These are phyloP conservation scores for Corynespora cassiicola DNA, from an alignment of 2,329 filamentous ascomycete species.

Conservation along the genomic window DNA sequence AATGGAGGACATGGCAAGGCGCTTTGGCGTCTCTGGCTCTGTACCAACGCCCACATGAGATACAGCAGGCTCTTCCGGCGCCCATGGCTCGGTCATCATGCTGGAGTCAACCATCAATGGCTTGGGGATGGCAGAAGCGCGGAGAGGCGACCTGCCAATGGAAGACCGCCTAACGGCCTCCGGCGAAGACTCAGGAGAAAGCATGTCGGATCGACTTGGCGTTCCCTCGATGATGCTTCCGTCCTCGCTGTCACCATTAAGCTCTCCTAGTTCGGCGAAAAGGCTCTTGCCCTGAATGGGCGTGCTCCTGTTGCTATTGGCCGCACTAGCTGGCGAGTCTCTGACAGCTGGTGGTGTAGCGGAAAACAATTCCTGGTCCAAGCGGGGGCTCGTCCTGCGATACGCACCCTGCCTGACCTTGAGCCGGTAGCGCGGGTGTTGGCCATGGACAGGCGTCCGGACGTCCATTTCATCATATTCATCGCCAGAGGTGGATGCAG, in stretches of 20 bases:
- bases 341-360: slow-evolving; percentile 66
- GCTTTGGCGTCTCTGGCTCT: slow-evolving; percentile 3
- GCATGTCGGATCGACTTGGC: slow-evolving; percentile 39
- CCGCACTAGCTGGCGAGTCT: slow-evolving; percentile 59
- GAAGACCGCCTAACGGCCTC: slow-evolving; percentile 30
- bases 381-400: slow-evolving; percentile 61
- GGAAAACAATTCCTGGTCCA: slow-evolving; percentile 63
- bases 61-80: slow-evolving; percentile 37
- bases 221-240: slow-evolving; percentile 42
- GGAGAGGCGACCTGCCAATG: slow-evolving; percentile 28
- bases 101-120: slow-evolving; percentile 64
- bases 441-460: slow-evolving; percentile 68
- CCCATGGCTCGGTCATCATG: slow-evolving; percentile 69
- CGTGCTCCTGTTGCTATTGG: slow-evolving; percentile 52
- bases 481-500: slow-evolving; percentile 83
- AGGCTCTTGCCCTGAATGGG: slow-evolving; percentile 75
- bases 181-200: slow-evolving; percentile 40
- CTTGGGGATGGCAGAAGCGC: slow-evolving; percentile 23
- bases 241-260: slow-evolving; percentile 74
- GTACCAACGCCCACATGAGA: slow-evolving; percentile 12
- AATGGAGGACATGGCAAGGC: slow-evolving; percentile 30
- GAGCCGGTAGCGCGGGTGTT: slow-evolving; percentile 74
- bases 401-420: slow-evolving; percentile 70
- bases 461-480: slow-evolving; percentile 71
- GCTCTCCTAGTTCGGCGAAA: slow-evolving; percentile 86